phyloP scores from a whole-genome alignment of 2,329 filamentous ascomycete species.

The Trichoderma citrinoviride region DNA sequence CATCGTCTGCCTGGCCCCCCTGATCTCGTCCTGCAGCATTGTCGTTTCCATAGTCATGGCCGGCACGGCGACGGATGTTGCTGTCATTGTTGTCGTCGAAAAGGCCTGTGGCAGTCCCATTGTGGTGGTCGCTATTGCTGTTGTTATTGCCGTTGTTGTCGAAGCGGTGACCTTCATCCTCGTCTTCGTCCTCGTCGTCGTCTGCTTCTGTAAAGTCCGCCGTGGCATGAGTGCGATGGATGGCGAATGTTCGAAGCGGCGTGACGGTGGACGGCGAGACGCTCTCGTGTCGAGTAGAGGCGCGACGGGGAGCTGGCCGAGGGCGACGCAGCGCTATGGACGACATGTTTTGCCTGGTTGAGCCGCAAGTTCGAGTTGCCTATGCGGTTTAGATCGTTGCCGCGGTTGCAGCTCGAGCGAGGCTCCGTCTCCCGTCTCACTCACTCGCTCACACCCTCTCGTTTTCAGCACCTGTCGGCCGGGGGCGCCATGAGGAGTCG shows the following conservation, averaged over 20 bases:
- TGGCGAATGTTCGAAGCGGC: conserved; percentile 30
- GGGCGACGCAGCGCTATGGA: conserved; percentile 38
- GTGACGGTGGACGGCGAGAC: conserved; percentile 35
- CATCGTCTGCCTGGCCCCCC: conserved; percentile 34
- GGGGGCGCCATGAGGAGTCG: conserved; percentile 18
- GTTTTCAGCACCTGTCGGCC: conserved; percentile 11
- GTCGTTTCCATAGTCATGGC: conserved; percentile 45
- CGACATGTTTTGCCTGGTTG: conserved; percentile 33
- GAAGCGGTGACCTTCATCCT: conserved; percentile 34
- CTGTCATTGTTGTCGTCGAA: neutral
- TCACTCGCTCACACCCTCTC: neutral
- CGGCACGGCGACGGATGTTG: conserved; percentile 17
- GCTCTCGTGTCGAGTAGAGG: conserved; percentile 32
- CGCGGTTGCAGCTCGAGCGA: conserved; percentile 16
- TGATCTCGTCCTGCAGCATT: conserved; percentile 38
- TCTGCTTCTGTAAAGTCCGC: conserved; percentile 66
- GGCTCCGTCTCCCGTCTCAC: conserved; percentile 8
- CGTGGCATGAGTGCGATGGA: conserved; percentile 49
- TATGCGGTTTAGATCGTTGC: neutral
- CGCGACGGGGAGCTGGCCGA: conserved; percentile 36
- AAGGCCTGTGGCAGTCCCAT: neutral
- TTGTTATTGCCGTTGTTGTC: conserved; percentile 24
- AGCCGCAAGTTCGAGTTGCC: neutral
- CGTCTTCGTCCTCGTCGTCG: conserved; percentile 52
- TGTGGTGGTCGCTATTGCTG: neutral